Evolutionary conservation across 2,329 filamentous ascomycete species (phyloP).

Genomic region (Curvularia spicifera): DNA sequence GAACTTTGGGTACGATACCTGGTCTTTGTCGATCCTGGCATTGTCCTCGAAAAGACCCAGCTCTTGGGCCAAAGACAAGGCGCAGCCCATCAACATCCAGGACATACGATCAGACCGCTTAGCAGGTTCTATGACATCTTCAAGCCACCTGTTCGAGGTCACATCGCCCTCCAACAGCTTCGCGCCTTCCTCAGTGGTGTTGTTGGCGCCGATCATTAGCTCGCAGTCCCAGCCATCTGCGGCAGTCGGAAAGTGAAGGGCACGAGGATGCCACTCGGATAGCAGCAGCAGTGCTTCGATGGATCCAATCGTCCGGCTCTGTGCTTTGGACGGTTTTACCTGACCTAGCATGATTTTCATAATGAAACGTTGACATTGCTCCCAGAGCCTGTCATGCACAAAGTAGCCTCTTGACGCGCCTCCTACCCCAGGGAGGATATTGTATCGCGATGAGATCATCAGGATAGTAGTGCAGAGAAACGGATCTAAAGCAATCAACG

Average conservation of each 20-base stretch:
- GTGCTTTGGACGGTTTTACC: slow-evolving; percentile 59
- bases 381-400: slow-evolving; percentile 62
- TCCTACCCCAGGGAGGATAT: slow-evolving; percentile 48
- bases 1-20: slow-evolving; percentile 44
- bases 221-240: slow-evolving; percentile 64
- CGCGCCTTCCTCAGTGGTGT: slow-evolving; percentile 47
- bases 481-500: slow-evolving; percentile 59
- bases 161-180: slow-evolving; percentile 46
- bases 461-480: slow-evolving; percentile 61
- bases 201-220: slow-evolving; percentile 53
- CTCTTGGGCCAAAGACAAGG: slow-evolving; percentile 60
- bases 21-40: slow-evolving; percentile 45
- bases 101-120: slow-evolving; percentile 65
- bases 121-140: slow-evolving; percentile 62
- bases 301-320: slow-evolving; percentile 58
- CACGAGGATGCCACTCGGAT: slow-evolving; percentile 64
- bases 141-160: slow-evolving; percentile 55
- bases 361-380: slow-evolving; percentile 61
- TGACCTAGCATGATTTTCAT: slow-evolving; percentile 62
- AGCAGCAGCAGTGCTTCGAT: slow-evolving; percentile 62
- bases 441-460: slow-evolving; percentile 62
- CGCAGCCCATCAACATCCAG: slow-evolving; percentile 65
- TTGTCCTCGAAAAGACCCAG: slow-evolving; percentile 58
- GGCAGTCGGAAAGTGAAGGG: slow-evolving; percentile 61
- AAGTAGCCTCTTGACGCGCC: slow-evolving; percentile 59